Percentiles rank a stretch among this genome's conserved stretches.
Evolutionary conservation across 2,329 filamentous ascomycete species (phyloP).

Genomic region (Hypoxylon sp.): DNA sequence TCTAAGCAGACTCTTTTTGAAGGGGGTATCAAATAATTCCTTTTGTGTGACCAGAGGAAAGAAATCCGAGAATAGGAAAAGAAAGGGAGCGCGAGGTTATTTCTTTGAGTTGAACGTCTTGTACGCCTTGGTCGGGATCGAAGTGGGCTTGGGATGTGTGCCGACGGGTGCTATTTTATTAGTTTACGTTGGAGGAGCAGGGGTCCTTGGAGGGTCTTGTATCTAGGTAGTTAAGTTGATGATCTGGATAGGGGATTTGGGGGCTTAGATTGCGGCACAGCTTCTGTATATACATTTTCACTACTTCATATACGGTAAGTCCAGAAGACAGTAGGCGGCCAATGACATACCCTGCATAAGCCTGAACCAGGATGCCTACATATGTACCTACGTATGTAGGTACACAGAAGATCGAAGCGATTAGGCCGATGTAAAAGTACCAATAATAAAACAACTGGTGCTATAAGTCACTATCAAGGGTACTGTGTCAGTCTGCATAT

Average conservation of each 20-base stretch:
- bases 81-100: slow-evolving; percentile 16
- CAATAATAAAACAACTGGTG: slow-evolving; percentile 2
- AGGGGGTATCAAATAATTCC: slow-evolving; percentile 33
- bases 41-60: slow-evolving; percentile 21
- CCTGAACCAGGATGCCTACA: slow-evolving; percentile 16
- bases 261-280: slow-evolving; percentile 46
- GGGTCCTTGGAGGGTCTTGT: slow-evolving; percentile 10
- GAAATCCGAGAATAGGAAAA: slow-evolving; percentile 12
- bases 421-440: slow-evolving; percentile 13
- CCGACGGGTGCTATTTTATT: slow-evolving; percentile 29
- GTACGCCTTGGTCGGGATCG: slow-evolving; percentile 17
- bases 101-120: slow-evolving; percentile 25
- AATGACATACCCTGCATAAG: slow-evolving; percentile 23
- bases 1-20: slow-evolving; percentile 27
- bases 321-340: slow-evolving; percentile 16
- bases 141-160: slow-evolving; percentile 21
- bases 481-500: slow-evolving; percentile 15
- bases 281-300: slow-evolving; percentile 38
- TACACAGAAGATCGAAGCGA: slow-evolving; percentile 2
- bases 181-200: slow-evolving; percentile 22
- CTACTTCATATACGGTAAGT: slow-evolving; percentile 24
- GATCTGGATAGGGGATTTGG: slow-evolving; percentile 40
- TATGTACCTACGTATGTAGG: slow-evolving; percentile 9
- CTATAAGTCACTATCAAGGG: slow-evolving; percentile 2
- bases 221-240: slow-evolving; percentile 12